Evolutionary conservation across 805 yeast genomes (phyloP), one percentile per base, ranked within the genome.

Genomic region (Metschnikowia matae): DNA sequence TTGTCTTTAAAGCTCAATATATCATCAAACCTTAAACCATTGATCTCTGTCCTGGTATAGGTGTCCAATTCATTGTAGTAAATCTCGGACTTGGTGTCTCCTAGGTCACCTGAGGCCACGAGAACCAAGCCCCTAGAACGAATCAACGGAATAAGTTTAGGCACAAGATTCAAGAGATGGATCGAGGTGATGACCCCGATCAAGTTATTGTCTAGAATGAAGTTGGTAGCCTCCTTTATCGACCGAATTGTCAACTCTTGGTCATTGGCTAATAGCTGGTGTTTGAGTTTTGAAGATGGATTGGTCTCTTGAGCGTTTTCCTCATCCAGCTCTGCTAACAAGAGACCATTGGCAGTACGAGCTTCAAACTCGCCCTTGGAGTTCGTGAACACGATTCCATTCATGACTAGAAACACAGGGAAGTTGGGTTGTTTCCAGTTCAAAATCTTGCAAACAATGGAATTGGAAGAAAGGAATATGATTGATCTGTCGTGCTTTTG

Each of bases 361-460:
- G 69, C 65, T 58, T 73, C 77, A 48, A 72, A 74, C 7, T 52
- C 54, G n/a, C 61, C 54, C 15, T 54, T 49, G 2, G 55, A 46
- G 44, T 54, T 34, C 62, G 65, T 59, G 63, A 62, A 65, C 40
- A 75, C 70, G 10, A 84, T 71, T n/a, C 89, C 88, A 58, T 82
- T 84, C 79, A 91, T 81, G 49, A 84, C 81, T 69, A 88, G 87
- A 56, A 94, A 83, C 0, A 94, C 98, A 0, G 99, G 97, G 69
- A 86, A 94, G 65, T 92, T 92, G 13, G 99, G 98, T 69, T 94
- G 99, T 68, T 94, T 94, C 99, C 99, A 94, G 68, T 94, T 94
- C 59, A 94, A 70, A 42, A 89, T 87, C 10, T 96, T 89, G 68
- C 98, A 94, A n/a, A 90, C 89, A 42, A 83, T 81, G 33, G 96